phyloP scores from a whole-genome alignment of 2,329 filamentous ascomycete species.

The Venturia carpophila region DNA sequence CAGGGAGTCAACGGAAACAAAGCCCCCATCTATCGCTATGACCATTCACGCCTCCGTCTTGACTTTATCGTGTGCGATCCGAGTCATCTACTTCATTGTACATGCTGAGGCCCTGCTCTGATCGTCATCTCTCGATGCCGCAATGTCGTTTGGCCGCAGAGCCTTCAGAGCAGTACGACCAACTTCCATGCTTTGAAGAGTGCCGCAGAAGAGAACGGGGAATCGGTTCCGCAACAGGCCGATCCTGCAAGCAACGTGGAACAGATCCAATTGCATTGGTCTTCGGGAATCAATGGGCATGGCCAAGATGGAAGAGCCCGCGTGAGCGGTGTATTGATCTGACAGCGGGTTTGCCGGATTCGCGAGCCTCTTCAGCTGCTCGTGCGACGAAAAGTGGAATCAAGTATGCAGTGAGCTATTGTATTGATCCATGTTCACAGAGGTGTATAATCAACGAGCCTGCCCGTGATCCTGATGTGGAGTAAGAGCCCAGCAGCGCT shows the following conservation, averaged over 20 bases:
- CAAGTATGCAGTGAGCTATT: background rate
- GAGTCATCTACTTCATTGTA: background rate
- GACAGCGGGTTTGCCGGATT: background rate
- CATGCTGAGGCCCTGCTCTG: background rate
- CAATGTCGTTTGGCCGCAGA: background rate
- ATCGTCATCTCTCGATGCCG: background rate
- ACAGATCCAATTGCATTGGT: constrained; percentile 1
- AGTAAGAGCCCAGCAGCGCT: background rate
- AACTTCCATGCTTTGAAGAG: background rate
- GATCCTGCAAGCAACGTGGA: constrained; percentile 6
- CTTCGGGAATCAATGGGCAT: background rate
- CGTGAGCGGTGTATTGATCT: background rate
- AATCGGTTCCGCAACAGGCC: constrained; percentile 2
- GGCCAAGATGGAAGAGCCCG: background rate
- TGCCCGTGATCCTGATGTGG: background rate
- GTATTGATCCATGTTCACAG: background rate
- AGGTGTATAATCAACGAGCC: background rate
- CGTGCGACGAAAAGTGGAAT: constrained; percentile 6
- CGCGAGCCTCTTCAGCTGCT: background rate
- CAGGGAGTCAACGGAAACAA: background rate
- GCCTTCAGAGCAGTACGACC: background rate
- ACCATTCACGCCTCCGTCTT: background rate
- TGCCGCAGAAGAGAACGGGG: constrained; percentile 3
- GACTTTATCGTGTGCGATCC: background rate
- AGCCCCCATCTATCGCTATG: background rate